These are phyloP conservation scores for Tilletia walkeri DNA, from an alignment of 1,284 basidiomycete species.

Conservation along the genomic window DNA sequence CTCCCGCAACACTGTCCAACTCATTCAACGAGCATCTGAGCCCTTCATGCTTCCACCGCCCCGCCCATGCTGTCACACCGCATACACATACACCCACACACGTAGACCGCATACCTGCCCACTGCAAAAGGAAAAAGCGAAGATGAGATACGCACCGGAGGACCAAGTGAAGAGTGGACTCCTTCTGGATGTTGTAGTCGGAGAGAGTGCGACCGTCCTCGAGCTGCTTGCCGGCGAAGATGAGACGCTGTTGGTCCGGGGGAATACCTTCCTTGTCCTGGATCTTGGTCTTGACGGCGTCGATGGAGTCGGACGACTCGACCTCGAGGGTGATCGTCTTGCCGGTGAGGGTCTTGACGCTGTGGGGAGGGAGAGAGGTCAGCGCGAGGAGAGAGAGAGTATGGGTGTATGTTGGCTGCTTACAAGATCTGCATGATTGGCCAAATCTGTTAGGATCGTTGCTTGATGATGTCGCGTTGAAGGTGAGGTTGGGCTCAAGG, in stretches of 20 bases:
- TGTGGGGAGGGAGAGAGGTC: background rate
- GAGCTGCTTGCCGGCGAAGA: constrained; percentile 97
- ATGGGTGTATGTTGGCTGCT: background rate
- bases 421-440: constrained; percentile 21
- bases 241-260: constrained; percentile 93
- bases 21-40: too few relatives aligned
- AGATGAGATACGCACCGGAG: constrained; percentile 29
- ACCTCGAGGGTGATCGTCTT: constrained; percentile 58
- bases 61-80: too few relatives aligned
- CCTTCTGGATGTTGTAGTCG: constrained; percentile 78
- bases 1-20: too few relatives aligned
- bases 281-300: constrained; percentile 59
- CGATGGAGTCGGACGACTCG: constrained; percentile 56
- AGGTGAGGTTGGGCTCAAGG: background rate
- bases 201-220: constrained; percentile 59
- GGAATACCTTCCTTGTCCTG: constrained; percentile 71
- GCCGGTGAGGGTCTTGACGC: constrained; percentile 55
- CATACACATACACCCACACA: background rate
- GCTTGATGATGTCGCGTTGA: background rate
- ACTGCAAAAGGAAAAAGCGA: background rate
- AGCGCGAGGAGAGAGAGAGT: background rate
- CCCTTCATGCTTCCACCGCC: too few relatives aligned
- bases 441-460: background rate
- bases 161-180: constrained; percentile 52
- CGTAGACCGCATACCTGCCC: background rate